phyloP scores from a whole-genome alignment of 352 stramenopile genomes.

The Globisporangium rhizosaccharum region DNA sequence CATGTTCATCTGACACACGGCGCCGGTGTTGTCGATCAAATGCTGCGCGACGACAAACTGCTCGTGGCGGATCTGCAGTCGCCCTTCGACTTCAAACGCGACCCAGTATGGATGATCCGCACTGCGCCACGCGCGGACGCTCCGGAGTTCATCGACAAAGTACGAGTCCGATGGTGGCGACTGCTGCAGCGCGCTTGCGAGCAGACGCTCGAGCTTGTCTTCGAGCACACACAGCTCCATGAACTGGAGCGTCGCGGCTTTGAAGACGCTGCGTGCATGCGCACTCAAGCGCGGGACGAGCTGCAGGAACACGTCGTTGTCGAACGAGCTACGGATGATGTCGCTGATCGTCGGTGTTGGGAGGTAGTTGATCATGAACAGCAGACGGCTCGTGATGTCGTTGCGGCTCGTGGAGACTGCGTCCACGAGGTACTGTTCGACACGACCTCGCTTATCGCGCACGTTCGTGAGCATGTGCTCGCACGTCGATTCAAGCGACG shows the following conservation, averaged over 20 bases:
- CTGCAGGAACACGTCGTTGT: conserved; percentile 24
- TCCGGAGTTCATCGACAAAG: conserved; percentile 53
- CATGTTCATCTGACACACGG: conserved; percentile 82
- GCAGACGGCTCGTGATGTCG: conserved; percentile 11
- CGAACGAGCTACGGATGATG: conserved; percentile 32
- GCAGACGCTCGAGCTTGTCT: conserved; percentile 56
- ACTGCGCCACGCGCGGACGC: too few relatives aligned
- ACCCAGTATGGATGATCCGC: conserved; percentile 84
- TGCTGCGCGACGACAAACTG: conserved; percentile 75
- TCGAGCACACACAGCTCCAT: conserved; percentile 72
- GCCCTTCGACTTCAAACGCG: conserved; percentile 82
- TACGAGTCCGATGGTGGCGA: conserved; percentile 15
- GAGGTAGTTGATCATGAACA: conserved; percentile 19
- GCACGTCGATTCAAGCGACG: conserved; percentile 9
- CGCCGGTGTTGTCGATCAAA: conserved; percentile 54
- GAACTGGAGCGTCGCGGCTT: conserved; percentile 15
- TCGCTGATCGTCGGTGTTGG: conserved; percentile 25
- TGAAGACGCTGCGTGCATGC: conserved; percentile 15
- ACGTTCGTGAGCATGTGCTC: conserved; percentile 17
- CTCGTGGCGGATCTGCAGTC: conserved; percentile 75
- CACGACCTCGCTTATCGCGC: background rate
- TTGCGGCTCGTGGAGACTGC: conserved; percentile 10
- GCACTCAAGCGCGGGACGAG: conserved; percentile 22
- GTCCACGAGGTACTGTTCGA: background rate
- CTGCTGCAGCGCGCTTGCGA: conserved; percentile 10